phyloP scores from a whole-genome alignment of 176 grass and related monocot species.

The Zea luxurians region DNA sequence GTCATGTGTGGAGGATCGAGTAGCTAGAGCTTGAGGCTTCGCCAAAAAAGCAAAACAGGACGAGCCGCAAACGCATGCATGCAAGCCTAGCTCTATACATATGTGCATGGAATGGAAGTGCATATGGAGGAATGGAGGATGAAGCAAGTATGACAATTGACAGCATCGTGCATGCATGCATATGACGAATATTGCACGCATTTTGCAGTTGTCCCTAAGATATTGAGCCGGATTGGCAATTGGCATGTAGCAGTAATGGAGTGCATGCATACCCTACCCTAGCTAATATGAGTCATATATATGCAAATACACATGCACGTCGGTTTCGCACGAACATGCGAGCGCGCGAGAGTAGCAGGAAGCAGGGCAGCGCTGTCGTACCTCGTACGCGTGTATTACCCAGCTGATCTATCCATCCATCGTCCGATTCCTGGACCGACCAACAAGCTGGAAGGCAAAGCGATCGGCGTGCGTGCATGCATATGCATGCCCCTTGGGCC shows the following conservation, averaged over 20 bases:
- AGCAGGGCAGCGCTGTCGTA: no score
- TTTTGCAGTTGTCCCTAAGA: not conserved
- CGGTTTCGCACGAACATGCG: constrained; percentile 24
- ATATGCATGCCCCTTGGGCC: no score
- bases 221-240: not conserved
- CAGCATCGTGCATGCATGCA: not conserved
- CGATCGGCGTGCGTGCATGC: no score
- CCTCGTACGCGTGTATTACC: no score
- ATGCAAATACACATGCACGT: not conserved
- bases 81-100: not conserved
- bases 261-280: not conserved
- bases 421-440: no score
- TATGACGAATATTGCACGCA: no score
- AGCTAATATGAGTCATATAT: not conserved
- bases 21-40: constrained; percentile 39
- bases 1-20: not conserved
- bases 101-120: no score
- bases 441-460: no score
- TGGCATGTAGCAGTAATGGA: not conserved
- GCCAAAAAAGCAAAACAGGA: constrained; percentile 36
- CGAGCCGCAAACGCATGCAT: not conserved
- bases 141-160: no score
- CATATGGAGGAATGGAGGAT: no score
- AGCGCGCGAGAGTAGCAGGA: not conserved
- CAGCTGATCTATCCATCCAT: no score